Conservation (phyloP, 441 rosid genomes). For the Populus hybrid region DNA sequence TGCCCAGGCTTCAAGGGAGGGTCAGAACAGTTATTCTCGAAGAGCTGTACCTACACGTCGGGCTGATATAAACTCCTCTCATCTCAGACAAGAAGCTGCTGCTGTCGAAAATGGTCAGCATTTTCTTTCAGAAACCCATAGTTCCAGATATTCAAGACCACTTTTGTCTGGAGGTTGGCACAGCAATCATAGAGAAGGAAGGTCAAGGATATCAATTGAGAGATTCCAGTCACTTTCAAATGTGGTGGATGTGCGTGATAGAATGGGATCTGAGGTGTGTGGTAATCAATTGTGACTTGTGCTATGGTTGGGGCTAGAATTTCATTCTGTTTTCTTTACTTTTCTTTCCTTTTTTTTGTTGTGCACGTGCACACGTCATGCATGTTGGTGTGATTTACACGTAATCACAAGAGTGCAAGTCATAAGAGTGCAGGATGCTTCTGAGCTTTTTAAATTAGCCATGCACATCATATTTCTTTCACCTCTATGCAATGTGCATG, state of each 20-base stretch:
- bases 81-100: slow-evolving; percentile 14
- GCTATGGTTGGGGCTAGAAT: not conserved
- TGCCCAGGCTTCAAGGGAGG: slow-evolving; percentile 11
- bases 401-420: not conserved
- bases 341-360: not conserved
- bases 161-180: slow-evolving; percentile 26
- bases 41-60: slow-evolving; percentile 21
- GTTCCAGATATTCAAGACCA: slow-evolving; percentile 28
- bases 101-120: slow-evolving; percentile 16
- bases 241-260: slow-evolving; percentile 21
- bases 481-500: not conserved
- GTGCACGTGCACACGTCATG: too few species aligned
- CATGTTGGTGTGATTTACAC: not conserved
- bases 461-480: not conserved
- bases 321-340: not conserved
- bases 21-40: slow-evolving; percentile 13
- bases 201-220: slow-evolving; percentile 24
- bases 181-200: slow-evolving; percentile 23
- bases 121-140: slow-evolving; percentile 17
- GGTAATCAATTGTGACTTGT: not conserved
- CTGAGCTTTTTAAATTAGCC: not conserved
- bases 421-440: not conserved
- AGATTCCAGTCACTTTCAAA: slow-evolving; percentile 22
- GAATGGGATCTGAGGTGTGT: slow-evolving; percentile 28
- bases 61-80: slow-evolving; percentile 11